Evolutionary conservation across 257 asterid genomes (phyloP).

Genomic region (Solanum dulcamara): DNA sequence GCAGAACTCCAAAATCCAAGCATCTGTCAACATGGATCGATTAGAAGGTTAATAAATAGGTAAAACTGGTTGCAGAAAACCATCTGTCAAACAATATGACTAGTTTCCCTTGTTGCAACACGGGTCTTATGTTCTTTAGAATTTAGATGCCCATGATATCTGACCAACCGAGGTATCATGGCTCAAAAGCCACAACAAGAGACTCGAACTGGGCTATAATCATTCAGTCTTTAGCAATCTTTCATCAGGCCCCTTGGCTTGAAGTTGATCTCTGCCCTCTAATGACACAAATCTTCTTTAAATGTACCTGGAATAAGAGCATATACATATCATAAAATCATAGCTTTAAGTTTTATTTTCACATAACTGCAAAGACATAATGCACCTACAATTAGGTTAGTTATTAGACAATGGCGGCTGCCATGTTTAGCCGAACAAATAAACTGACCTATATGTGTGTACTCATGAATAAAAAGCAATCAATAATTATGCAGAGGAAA

Average conservation of each 20-base stretch:
- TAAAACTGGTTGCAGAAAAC: background rate
- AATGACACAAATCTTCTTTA: background rate
- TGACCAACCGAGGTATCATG: background rate
- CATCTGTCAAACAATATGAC: background rate
- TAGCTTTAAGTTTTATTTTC: background rate
- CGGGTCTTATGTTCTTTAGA: background rate
- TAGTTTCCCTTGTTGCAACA: background rate
- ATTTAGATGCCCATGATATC: background rate
- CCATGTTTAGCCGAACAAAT: background rate
- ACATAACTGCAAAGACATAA: background rate
- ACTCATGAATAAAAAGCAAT: background rate
- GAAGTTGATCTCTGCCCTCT: background rate
- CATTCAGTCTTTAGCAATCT: background rate
- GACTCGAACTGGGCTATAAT: background rate
- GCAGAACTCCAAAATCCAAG: background rate
- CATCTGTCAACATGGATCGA: background rate
- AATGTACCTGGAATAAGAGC: background rate
- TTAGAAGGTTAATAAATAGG: background rate
- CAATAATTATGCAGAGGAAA: background rate
- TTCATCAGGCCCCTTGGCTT: background rate
- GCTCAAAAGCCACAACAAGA: background rate
- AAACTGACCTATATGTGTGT: background rate
- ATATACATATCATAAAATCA: background rate
- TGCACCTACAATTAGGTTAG: background rate
- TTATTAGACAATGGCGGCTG: background rate